Conservation (phyloP, 768 basidiomycete genomes). For the Lepiota subincarnata region DNA sequence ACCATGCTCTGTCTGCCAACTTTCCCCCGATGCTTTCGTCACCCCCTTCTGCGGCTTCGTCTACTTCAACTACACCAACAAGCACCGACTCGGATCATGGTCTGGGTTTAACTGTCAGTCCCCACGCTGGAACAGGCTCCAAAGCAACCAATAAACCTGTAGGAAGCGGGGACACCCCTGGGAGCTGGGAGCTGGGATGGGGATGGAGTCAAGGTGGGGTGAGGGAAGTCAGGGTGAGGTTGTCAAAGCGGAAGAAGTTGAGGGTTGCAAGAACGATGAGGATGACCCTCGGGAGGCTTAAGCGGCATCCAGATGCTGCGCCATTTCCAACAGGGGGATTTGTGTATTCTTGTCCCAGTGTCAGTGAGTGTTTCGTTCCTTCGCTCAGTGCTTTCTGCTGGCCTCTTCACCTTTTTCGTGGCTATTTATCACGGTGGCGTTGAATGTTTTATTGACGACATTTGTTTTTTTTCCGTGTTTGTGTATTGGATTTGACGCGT, state of each 20-base stretch:
- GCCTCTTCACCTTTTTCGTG: constrained; percentile 11
- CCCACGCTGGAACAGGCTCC: background rate
- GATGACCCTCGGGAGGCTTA: constrained; percentile 28
- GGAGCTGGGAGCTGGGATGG: constrained; percentile 12
- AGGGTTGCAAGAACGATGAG: constrained; percentile 46
- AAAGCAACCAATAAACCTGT: background rate
- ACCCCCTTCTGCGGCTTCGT: constrained; percentile 19
- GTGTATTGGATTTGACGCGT: constrained; percentile 15
- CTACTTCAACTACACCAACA: constrained; percentile 14
- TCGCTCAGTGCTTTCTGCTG: constrained; percentile 13
- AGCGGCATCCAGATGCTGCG: constrained; percentile 38
- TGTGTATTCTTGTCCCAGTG: constrained; percentile 56
- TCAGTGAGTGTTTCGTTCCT: constrained; percentile 56
- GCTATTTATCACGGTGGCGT: constrained; percentile 11
- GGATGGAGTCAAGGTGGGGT: constrained; percentile 10
- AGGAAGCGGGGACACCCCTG: constrained; percentile 3
- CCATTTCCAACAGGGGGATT: constrained; percentile 54
- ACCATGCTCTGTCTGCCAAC: constrained; percentile 67
- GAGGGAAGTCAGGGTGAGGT: constrained; percentile 37
- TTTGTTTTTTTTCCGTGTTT: constrained; percentile 17
- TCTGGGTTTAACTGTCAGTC: background rate
- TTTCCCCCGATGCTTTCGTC: constrained; percentile 20
- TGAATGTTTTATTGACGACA: background rate
- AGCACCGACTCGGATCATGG: constrained; percentile 4
- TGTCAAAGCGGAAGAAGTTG: constrained; percentile 51